Base-by-base conservation (phyloP, 1,139 yeast species). In the Scheffersomyces illinoinensis region DNA sequence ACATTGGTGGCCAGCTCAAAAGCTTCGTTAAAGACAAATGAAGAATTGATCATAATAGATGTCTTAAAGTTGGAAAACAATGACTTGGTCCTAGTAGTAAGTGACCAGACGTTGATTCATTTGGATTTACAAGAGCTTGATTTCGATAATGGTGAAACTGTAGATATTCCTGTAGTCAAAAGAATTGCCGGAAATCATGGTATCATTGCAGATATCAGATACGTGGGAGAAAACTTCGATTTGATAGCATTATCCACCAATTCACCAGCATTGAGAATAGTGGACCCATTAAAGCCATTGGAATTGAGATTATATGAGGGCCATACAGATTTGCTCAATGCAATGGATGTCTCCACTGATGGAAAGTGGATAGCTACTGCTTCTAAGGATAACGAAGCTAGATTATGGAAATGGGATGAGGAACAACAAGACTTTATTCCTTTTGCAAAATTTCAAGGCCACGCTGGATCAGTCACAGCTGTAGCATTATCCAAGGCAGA, bases 161-260 rank as follows among this genome's bases (percentile, higher is more conserved):
- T 66, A 19, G 72, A 69, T 19, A 73, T 90, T 10, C 80, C 83
- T 12, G 70, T 85, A 3, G 65, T 74, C 12, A 79, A 86, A 57
- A 80, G 87, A 53, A 81, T 93, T 64, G 96, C 97, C 0, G 98
- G 98, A 66, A 93, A 93, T 72, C 97, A 95, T 73, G 98, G 98
- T 61, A 96, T 96, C 47, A 88, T 95, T 67, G 97, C 98, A 8
- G 99, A 92, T 69, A 83, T 92, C 74, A 84, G 86, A 64, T 89
- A 87, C 68, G 90, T 88, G 50, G 96, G 96, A 0, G 91, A 92
- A 8, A 73, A 79, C 14, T 73, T 76, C 52, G 73, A 83, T 52
- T 69, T 77, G 43, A 72, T 93, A 55, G 98, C 97, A 1, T 76
- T 95, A 66, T 98, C 98, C 1, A 93, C 99, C 14, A 95, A 95